Percentiles rank a stretch among this genome's conserved stretches.
Conservation (phyloP, 148 eudicot species). For the Nepenthes gracilis region DNA sequence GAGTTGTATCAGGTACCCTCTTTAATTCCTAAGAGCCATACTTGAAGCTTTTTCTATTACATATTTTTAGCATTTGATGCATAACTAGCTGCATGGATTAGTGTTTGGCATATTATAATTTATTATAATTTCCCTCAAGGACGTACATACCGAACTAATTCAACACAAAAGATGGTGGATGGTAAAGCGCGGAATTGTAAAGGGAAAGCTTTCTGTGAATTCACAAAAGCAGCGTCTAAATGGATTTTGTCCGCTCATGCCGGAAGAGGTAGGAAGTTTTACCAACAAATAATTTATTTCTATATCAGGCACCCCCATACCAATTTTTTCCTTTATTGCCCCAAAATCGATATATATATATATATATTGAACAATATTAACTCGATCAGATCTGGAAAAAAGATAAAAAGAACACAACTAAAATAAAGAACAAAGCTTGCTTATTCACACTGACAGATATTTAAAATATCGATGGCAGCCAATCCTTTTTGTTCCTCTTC, state of each 20-base stretch:
- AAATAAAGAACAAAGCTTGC: too few species aligned
- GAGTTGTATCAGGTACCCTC: slow-evolving; percentile 75
- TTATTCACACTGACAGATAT: too few species aligned
- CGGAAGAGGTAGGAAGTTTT: slow-evolving; percentile 72
- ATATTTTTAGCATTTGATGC: background rate
- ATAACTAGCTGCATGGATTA: background rate
- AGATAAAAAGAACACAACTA: too few species aligned
- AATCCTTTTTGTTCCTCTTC: too few species aligned
- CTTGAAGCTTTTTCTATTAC: too few species aligned
- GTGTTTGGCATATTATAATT: background rate
- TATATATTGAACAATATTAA: too few species aligned
- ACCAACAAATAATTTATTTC: background rate
- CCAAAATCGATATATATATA: too few species aligned
- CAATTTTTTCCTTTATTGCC: too few species aligned
- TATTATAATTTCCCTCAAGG: slow-evolving; percentile 21
- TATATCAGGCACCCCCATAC: too few species aligned
- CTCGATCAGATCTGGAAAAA: too few species aligned
- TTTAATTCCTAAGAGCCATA: background rate
- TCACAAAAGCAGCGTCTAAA: slow-evolving; percentile 54
- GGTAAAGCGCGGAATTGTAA: slow-evolving; percentile 77
- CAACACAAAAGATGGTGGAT: slow-evolving; percentile 87
- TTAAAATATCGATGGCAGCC: too few species aligned
- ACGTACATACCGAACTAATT: slow-evolving; percentile 89
- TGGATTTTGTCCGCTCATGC: slow-evolving; percentile 88
- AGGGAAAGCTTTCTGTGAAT: slow-evolving; percentile 70